Evolutionary conservation across 768 basidiomycete species (phyloP), one percentile per base, ranked within the genome.

Genomic region (Imleria badia): DNA sequence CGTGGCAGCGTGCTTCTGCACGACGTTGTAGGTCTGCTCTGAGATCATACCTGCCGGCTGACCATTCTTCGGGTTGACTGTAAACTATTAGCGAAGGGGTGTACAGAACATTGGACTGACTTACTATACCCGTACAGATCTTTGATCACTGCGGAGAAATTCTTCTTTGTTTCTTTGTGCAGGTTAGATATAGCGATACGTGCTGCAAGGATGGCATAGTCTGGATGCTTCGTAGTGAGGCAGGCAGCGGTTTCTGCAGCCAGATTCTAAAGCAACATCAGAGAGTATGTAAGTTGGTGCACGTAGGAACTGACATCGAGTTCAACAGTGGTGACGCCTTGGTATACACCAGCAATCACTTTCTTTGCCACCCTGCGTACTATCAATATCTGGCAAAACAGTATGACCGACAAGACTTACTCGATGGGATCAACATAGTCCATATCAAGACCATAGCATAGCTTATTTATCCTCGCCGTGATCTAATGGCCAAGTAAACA

Each of bases 81-180:
- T 2, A 14, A 12, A 36, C n/a, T 1, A 15, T 51, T 3, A 42
- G 22, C 41, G 10, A 48, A 17, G 49, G 9, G 17, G 23, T 33
- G 29, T 26, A 39, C 17, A 10, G 15, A 44, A 38, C 13, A 46
- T 40, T 33, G 13, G 20, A 47, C 31, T n/a, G 11, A 68, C 83
- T 23, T 60, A 94, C 94, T 77, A 76, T 95, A 98, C 43, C 82
- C 76, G 70, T 98, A 92, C 35, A 99, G 76, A 68, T 98, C 95
- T 55, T 84, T 84, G 66, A 99, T 81, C 59, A 99, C 96, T 55
- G 86, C 82, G 2, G 93, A 94, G 70, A 99, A 98, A 62, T 76
- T 91, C 79, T 98, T 98, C 78, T 94, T 98, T 17, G 97, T 98
- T 76, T 99, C 96, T 67, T 99, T 98, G 82, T 99, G 97, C 12